Evolutionary conservation across 2,329 filamentous ascomycete genomes (phyloP), one percentile per base, ranked within the genome.

Genomic region (Fusarium sp.): DNA sequence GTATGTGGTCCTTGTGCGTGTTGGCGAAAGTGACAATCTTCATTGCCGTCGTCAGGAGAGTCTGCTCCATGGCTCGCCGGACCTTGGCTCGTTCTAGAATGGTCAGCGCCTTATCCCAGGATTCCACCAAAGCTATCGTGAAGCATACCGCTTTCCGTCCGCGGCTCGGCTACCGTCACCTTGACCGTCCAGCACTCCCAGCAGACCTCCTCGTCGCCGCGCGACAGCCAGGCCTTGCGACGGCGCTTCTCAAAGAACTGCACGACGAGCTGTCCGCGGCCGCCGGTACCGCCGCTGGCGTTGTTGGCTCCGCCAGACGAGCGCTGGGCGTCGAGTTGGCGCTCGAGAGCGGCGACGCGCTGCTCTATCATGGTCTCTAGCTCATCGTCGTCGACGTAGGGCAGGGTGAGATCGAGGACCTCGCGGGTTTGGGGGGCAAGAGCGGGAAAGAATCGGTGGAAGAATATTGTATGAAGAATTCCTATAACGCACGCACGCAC

Each of bases 101-200:
- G 11, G 25, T 63, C 29, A 65, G 32, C 13, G 9, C 19, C 3
- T 36, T 24, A 25, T 26, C 5, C 6, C 2, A n/a, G 10, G 8
- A 11, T 19, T 9, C 12, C 5, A 38, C n/a, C 7, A 25, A 10
- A 7, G 15, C 31, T 22, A 36, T 15, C 15, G 24, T 15, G 9
- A 13, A 32, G 25, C 88, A 70, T 80, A 96, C 92, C 93, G 65
- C 88, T 91, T 72, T 98, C 94, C 10, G 92, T 97, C 72, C 90
- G 83, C 28, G 94, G 93, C 69, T 92, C 93, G 9, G 93, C 92
- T 52, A 97, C 88, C n/a, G 93, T 96, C 46, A 98, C 91, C 76
- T 96, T 92, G 67, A 99, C 80, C 40, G 91, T 92, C 95, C 95
- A 99, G 72, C 88, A 88, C 82, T 98, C 95, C 95, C 95, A 99